These are phyloP conservation scores for Wickerhamomyces ciferrii DNA, from an alignment of 805 yeast species.

Conservation along the genomic window DNA sequence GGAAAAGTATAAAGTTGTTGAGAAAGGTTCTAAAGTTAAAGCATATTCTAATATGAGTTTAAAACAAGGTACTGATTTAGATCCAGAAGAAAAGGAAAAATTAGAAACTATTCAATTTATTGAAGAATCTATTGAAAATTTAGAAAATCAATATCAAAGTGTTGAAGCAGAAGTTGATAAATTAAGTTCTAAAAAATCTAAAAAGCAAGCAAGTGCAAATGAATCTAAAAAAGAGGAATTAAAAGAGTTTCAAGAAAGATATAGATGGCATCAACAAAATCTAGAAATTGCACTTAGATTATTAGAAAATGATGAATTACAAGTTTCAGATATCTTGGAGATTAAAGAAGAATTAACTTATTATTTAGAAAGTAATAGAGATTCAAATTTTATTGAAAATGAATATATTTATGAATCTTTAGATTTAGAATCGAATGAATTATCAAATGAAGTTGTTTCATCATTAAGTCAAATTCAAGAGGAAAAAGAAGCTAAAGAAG, in stretches of 20 bases:
- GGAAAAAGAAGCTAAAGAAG: slow-evolving; percentile 1
- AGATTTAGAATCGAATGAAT: slow-evolving; percentile 56
- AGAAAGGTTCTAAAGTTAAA: slow-evolving; percentile 85
- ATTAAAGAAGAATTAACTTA: slow-evolving; percentile 86
- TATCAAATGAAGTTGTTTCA: slow-evolving; percentile 43
- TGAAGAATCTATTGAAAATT: slow-evolving; percentile 68
- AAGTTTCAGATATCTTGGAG: slow-evolving; percentile 66
- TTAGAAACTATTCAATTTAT: slow-evolving; percentile 67
- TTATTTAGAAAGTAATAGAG: slow-evolving; percentile 88
- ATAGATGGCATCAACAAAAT: slow-evolving; percentile 72
- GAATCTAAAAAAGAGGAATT: slow-evolving; percentile 58
- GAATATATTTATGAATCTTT: slow-evolving; percentile 87
- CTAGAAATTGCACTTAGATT: slow-evolving; percentile 73
- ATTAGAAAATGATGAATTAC: slow-evolving; percentile 76
- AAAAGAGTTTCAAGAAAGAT: slow-evolving; percentile 59
- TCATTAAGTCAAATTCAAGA: slow-evolving; percentile 15
- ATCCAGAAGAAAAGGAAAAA: slow-evolving; percentile 78
- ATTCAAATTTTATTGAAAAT: slow-evolving; percentile 87
- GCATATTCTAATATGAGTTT: slow-evolving; percentile 91
- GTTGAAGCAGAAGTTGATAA: slow-evolving; percentile 68
- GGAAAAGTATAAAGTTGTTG: slow-evolving; percentile 95
- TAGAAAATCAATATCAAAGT: slow-evolving; percentile 71
- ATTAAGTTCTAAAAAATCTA: slow-evolving; percentile 49
- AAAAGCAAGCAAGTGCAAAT: slow-evolving; percentile 44
- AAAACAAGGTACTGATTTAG: slow-evolving; percentile 54